Conservation (phyloP, 2,329 filamentous ascomycete genomes). For the Xylariaceae sp. region DNA sequence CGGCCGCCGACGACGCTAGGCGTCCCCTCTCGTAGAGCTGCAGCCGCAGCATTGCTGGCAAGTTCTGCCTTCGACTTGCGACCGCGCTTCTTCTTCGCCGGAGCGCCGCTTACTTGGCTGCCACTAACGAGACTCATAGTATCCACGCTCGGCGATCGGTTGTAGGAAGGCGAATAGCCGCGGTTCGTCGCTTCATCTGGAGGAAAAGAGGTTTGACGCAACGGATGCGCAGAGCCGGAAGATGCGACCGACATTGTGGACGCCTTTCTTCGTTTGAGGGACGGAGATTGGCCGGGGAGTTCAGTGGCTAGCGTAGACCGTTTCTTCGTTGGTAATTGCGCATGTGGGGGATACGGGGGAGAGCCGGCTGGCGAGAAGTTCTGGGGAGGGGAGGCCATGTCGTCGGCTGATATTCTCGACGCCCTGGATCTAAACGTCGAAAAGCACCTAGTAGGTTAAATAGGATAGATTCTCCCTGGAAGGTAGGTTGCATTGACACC, state of each 20-base stretch:
- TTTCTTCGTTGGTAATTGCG: slow-evolving; percentile 55
- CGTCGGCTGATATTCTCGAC: too few species aligned
- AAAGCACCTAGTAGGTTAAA: too few species aligned
- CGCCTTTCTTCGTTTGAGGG: slow-evolving; percentile 64
- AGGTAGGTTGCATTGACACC: too few species aligned
- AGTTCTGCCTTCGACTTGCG: slow-evolving; percentile 55
- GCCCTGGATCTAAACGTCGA: neutral
- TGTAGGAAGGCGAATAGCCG: slow-evolving; percentile 46
- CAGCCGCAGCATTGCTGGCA: slow-evolving; percentile 44
- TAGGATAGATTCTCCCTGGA: too few species aligned
- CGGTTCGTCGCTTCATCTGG: slow-evolving; percentile 46
- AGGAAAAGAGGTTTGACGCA: slow-evolving; percentile 77
- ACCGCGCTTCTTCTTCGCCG: slow-evolving; percentile 54
- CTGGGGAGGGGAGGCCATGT: slow-evolving; percentile 54
- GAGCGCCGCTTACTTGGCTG: slow-evolving; percentile 47
- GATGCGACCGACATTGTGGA: slow-evolving; percentile 56
- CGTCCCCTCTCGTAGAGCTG: slow-evolving; percentile 35
- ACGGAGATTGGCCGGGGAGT: slow-evolving; percentile 41
- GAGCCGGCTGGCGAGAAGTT: slow-evolving; percentile 48
- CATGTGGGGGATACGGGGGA: slow-evolving; percentile 47
- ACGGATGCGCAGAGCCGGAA: slow-evolving; percentile 53
- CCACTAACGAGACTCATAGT: slow-evolving; percentile 55
- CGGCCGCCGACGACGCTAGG: slow-evolving; percentile 39
- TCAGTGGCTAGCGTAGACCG: slow-evolving; percentile 54
- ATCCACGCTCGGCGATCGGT: slow-evolving; percentile 62